These are phyloP conservation scores for Pisolithus albus DNA, from an alignment of 768 basidiomycete genomes.

Conservation along the genomic window DNA sequence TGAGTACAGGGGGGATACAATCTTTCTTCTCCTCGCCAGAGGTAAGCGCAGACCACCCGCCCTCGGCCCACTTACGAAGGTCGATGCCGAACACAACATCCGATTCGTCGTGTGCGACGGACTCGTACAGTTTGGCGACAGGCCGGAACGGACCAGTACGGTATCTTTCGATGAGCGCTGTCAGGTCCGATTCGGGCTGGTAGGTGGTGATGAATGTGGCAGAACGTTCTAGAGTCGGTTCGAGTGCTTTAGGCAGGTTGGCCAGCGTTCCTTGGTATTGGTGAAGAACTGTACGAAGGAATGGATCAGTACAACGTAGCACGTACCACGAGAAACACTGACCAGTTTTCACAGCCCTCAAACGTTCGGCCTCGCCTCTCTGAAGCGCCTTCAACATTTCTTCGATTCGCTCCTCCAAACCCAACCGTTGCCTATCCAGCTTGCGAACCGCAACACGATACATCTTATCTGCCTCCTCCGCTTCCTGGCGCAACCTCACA, in stretches of 20 bases:
- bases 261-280: conserved; percentile 81
- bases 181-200: conserved; percentile 83
- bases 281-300: conserved; percentile 51
- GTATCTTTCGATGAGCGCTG: conserved; percentile 84
- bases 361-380: conserved; percentile 77
- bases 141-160: conserved; percentile 93
- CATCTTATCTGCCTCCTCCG: conserved; percentile 70
- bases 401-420: conserved; percentile 80
- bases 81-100: conserved; percentile 92
- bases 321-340: conserved; percentile 4
- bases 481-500: conserved; percentile 66
- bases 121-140: conserved; percentile 78
- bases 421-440: conserved; percentile 79
- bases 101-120: conserved; percentile 70
- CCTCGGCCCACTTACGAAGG: conserved; percentile 84
- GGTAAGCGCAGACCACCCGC: conserved; percentile 57
- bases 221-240: conserved; percentile 60
- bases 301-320: not conserved
- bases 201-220: conserved; percentile 73
- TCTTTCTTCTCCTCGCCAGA: conserved; percentile 56
- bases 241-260: conserved; percentile 62
- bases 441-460: conserved; percentile 78
- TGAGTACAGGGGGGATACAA: conserved; percentile 66
- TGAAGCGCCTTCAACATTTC: conserved; percentile 75
- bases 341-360: conserved; percentile 83